A percentile compares a stretch with the other conserved stretches of the same genome.
These are phyloP conservation scores for Hygrocybe punicea DNA, from an alignment of 768 basidiomycete species.

Conservation along the genomic window DNA sequence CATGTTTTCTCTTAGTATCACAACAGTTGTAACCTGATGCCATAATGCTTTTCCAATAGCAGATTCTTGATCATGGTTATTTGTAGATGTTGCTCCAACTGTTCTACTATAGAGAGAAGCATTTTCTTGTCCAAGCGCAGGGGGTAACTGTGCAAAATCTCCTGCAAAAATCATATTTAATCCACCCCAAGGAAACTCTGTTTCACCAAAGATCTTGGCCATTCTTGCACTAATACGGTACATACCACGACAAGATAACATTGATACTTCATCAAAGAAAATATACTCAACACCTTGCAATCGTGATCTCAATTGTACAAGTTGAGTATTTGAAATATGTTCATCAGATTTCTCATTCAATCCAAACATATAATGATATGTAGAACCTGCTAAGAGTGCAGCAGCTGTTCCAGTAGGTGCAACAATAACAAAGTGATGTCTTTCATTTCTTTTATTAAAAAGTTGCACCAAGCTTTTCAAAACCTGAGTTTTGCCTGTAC, in stretches of 20 bases:
- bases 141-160: conserved; percentile 37
- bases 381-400: conserved; percentile 21
- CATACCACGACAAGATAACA: conserved; percentile 35
- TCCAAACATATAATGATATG: conserved; percentile 22
- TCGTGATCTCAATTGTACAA: conserved; percentile 9
- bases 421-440: conserved; percentile 23
- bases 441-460: conserved; percentile 25
- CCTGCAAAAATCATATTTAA: conserved; percentile 38
- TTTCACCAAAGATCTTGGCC: conserved; percentile 14
- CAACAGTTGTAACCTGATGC: conserved; percentile 32
- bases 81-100: conserved; percentile 3
- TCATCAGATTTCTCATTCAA: conserved; percentile 1
- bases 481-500: conserved; percentile 34
- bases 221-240: conserved; percentile 29
- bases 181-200: conserved; percentile 31
- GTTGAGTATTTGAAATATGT: background rate
- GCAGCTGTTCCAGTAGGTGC: conserved; percentile 30
- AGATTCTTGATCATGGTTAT: conserved; percentile 11
- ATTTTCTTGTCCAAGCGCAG: conserved; percentile 4
- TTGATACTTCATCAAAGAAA: conserved; percentile 35
- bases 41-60: conserved; percentile 27
- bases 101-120: conserved; percentile 15
- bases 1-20: conserved; percentile 36
- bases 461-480: conserved; percentile 23
- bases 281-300: conserved; percentile 20